Percentiles rank a stretch among this genome's conserved stretches.
phyloP scores from a whole-genome alignment of 2,329 filamentous ascomycete species.

The Calonectria montana region DNA sequence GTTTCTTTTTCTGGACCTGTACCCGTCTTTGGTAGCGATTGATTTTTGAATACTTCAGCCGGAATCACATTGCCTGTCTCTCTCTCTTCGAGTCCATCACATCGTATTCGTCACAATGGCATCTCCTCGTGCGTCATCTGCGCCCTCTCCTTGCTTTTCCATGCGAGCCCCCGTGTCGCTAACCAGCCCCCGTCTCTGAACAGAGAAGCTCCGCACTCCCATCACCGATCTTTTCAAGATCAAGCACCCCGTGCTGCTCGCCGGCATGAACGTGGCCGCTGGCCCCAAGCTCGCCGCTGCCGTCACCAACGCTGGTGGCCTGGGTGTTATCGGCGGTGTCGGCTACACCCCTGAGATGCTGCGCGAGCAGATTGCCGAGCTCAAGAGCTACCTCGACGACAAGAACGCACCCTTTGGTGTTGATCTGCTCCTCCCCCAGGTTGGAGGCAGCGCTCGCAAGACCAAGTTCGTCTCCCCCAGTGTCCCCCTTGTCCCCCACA shows the following conservation, averaged over 20 bases:
- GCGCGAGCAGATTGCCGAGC: constrained; percentile 90
- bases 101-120: constrained; percentile 67
- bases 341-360: constrained; percentile 99
- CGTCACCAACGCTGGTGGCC: constrained; percentile 94
- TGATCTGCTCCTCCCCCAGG: constrained; percentile 92
- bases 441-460: constrained; percentile 93
- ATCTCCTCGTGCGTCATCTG: constrained; percentile 78
- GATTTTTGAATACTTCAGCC: constrained; percentile 21
- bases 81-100: constrained; percentile 23
- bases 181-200: constrained; percentile 4
- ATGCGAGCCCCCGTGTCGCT: constrained; percentile 23
- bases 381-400: constrained; percentile 88
- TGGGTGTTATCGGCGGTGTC: constrained; percentile 96
- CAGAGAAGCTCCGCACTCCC: constrained; percentile 80
- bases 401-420: constrained; percentile 97
- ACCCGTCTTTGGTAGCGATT: neutral
- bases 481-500: constrained; percentile 1
- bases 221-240: constrained; percentile 97
- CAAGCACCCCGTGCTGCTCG: constrained; percentile 94
- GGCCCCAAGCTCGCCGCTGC: constrained; percentile 96
- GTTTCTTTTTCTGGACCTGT: constrained; percentile 11
- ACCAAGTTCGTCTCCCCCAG: constrained; percentile 72
- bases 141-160: constrained; percentile 3
- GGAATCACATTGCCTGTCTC: constrained; percentile 20
- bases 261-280: constrained; percentile 99